Evolutionary conservation across 2,329 filamentous ascomycete species (phyloP).

Genomic region (Cercospora sp.): DNA sequence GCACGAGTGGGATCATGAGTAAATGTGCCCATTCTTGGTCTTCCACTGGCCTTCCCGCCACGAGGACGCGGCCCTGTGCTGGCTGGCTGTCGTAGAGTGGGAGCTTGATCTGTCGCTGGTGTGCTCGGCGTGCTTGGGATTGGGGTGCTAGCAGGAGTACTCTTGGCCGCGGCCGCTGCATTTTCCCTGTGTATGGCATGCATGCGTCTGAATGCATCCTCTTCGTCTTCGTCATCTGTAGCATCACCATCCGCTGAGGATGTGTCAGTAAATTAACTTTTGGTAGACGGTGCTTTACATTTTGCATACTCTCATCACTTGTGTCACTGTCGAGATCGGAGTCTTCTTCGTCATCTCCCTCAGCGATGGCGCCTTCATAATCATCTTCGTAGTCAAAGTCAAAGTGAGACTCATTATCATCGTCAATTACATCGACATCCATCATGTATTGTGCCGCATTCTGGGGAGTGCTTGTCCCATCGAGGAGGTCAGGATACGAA

Average conservation of each 20-base stretch:
- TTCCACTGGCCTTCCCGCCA: slow-evolving; percentile 2
- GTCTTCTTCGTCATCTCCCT: slow-evolving; percentile 33
- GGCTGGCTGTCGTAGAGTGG: slow-evolving; percentile 4
- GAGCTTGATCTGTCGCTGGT: slow-evolving; percentile 24
- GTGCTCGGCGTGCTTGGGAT: slow-evolving; percentile 26
- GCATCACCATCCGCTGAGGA: slow-evolving; percentile 39
- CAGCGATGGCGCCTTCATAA: slow-evolving; percentile 33
- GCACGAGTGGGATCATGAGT: slow-evolving; percentile 28
- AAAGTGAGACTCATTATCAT: slow-evolving; percentile 37
- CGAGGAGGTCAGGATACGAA: slow-evolving; percentile 41
- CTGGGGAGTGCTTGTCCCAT: slow-evolving; percentile 29
- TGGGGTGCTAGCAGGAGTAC: slow-evolving; percentile 21
- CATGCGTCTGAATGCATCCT: slow-evolving; percentile 32
- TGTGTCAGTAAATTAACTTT: slow-evolving; percentile 30
- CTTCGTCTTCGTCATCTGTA: slow-evolving; percentile 41
- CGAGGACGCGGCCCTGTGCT: slow-evolving; percentile 8
- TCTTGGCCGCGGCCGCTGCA: not conserved
- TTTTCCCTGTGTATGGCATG: slow-evolving; percentile 13
- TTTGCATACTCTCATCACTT: slow-evolving; percentile 38
- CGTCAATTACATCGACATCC: slow-evolving; percentile 32
- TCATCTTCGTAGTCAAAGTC: slow-evolving; percentile 41
- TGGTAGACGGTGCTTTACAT: slow-evolving; percentile 1
- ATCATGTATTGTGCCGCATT: slow-evolving; percentile 23
- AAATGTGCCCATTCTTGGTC: slow-evolving; percentile 27
- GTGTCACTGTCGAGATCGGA: slow-evolving; percentile 35